These are phyloP conservation scores for Cordyceps fumosorosea DNA, from an alignment of 2,329 filamentous ascomycete genomes.

Conservation along the genomic window DNA sequence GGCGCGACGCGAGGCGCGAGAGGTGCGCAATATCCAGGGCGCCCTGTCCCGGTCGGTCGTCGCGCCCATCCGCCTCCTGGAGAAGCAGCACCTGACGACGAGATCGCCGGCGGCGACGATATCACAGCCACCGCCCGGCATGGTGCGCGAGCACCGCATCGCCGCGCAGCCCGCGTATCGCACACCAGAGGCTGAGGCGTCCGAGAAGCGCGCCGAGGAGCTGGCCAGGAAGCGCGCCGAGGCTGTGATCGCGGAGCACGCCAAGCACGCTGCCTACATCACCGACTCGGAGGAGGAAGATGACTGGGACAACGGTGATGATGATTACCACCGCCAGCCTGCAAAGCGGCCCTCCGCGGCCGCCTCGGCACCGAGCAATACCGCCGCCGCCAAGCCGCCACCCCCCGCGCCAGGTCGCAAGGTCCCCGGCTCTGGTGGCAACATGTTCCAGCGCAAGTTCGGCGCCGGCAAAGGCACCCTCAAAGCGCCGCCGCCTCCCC, in stretches of 20 bases:
- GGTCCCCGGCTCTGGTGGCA: not conserved
- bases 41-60: constrained; percentile 32
- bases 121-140: constrained; percentile 39
- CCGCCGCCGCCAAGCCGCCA: not conserved
- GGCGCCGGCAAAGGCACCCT: not conserved
- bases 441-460: constrained; percentile 13
- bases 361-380: not conserved
- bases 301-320: constrained; percentile 19
- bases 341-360: not conserved
- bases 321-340: not conserved
- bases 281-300: constrained; percentile 36
- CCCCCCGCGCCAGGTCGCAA: constrained; percentile 6
- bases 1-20: constrained; percentile 49
- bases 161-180: constrained; percentile 32
- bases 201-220: constrained; percentile 17
- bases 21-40: constrained; percentile 43
- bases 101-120: not conserved
- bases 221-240: constrained; percentile 18
- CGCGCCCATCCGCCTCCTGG: constrained; percentile 25
- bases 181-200: constrained; percentile 18
- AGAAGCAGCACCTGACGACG: constrained; percentile 28
- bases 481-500: not conserved
- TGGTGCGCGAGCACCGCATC: constrained; percentile 47
- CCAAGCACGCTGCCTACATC: constrained; percentile 32
- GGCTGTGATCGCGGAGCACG: constrained; percentile 24